Percentiles rank a stretch among this genome's conserved stretches.
Evolutionary conservation across 805 yeast genomes (phyloP).

Genomic region (Candida chauliodis): DNA sequence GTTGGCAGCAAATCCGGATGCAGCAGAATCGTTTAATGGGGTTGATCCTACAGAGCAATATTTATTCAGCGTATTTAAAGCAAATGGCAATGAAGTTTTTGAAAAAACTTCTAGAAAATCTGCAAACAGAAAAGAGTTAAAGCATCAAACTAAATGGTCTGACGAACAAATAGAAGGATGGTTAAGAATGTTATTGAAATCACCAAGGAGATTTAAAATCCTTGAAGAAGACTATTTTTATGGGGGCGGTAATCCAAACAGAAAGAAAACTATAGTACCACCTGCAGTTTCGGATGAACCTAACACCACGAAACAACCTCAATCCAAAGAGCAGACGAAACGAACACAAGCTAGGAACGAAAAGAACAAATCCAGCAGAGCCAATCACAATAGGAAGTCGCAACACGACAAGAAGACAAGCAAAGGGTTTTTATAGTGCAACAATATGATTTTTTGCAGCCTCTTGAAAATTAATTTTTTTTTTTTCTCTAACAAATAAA

Average conservation of each 20-base stretch:
- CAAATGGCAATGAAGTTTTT: constrained; percentile 38
- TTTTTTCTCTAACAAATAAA: not conserved
- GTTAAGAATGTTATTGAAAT: constrained; percentile 70
- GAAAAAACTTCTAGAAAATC: constrained; percentile 50
- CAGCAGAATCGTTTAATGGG: constrained; percentile 8
- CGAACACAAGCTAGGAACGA: constrained; percentile 44
- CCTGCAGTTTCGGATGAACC: constrained; percentile 6
- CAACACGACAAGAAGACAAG: constrained; percentile 55
- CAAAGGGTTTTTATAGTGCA: constrained; percentile 1
- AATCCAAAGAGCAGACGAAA: constrained; percentile 15
- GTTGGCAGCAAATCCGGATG: constrained; percentile 11
- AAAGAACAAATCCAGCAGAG: constrained; percentile 52
- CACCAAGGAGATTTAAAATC: constrained; percentile 57
- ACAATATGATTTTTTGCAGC: too few relatives aligned
- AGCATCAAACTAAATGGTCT: constrained; percentile 59
- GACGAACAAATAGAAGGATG: constrained; percentile 95
- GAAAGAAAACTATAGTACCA: constrained; percentile 8
- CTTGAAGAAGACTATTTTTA: constrained; percentile 59
- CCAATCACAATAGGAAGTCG: constrained; percentile 63
- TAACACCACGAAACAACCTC: not conserved
- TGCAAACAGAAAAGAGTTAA: constrained; percentile 48
- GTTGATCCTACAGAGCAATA: constrained; percentile 49
- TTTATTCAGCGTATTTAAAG: constrained; percentile 54
- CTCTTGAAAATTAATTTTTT: not conserved
- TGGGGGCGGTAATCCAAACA: constrained; percentile 18